A percentile compares a stretch with the other conserved stretches of the same genome.
Conservation (phyloP, 2,329 filamentous ascomycete species). For the Aspergillus quadrilineatus region DNA sequence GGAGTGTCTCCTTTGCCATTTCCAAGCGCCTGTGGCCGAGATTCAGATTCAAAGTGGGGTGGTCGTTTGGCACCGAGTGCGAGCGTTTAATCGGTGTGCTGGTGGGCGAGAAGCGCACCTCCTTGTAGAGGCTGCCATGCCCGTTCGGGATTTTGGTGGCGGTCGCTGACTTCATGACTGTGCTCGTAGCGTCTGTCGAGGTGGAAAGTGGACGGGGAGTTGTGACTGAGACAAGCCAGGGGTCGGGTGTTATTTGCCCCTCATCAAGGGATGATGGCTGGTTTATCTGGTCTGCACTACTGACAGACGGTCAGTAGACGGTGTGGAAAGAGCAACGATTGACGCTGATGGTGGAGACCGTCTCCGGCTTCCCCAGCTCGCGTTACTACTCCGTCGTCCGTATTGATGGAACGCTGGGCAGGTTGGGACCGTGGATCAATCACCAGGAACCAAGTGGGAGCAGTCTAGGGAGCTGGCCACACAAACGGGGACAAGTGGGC, state of each 20-base stretch:
- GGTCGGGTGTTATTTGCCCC: conserved; percentile 2
- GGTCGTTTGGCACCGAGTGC: conserved; percentile 40
- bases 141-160: conserved; percentile 29
- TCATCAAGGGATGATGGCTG: conserved; percentile 17
- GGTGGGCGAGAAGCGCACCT: conserved; percentile 44
- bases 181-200: not conserved
- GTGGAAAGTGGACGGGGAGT: conserved; percentile 11
- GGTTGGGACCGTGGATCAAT: conserved; percentile 8
- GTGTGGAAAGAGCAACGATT: conserved; percentile 1
- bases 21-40: conserved; percentile 25
- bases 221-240: conserved; percentile 10
- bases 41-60: conserved; percentile 27
- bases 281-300: not conserved
- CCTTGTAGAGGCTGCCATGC: conserved; percentile 40
- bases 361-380: conserved; percentile 1
- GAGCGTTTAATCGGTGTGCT: conserved; percentile 37
- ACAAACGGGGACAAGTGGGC: not conserved
- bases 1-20: conserved; percentile 20
- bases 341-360: conserved; percentile 3
- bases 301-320: not conserved
- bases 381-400: not conserved
- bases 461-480: not conserved
- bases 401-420: no score
- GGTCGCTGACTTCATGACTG: conserved; percentile 28
- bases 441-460: conserved; percentile 1